Evolutionary conservation across 257 asterid genomes (phyloP), one percentile per base, ranked within the genome.

Genomic region (Apocynum venetum): DNA sequence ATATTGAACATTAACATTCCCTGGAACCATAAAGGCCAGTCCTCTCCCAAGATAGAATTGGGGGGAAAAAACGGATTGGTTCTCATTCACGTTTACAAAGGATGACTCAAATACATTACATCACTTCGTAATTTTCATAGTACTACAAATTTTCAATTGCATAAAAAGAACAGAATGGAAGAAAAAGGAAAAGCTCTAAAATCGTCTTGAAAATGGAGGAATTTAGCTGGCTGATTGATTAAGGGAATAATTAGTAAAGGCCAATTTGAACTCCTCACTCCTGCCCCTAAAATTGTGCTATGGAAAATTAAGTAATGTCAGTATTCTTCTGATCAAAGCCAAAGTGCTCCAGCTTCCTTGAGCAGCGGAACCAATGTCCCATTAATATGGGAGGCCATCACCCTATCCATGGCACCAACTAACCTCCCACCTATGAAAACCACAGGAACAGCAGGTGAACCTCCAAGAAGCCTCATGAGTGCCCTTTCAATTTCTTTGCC

Each of bases 321-420:
- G 31, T 25, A 25, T 25, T 25, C 31, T 25, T 25, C 0, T 7
- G 11, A 55, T 78, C 51, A 86, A 19, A 86, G 90, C 90, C 90
- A 86, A 38, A 86, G 90, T n/a, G 90, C 90, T 7, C 90, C 90
- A 0, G 90, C 90, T 31, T 82, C 85, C 31, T 73, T 86, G 38
- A 86, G 88, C 51, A 80, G 83, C 0, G 90, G 88, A 8, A 86
- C 85, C 81, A 86, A 76, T 14, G 85, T 76, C 7, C 88, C 90
- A 59, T 66, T 84, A 17, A 86, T 86, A 72, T 86, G 90, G n/a
- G 88, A 80, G 2, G 85, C 88, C 90, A 86, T 84, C 20, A 86
- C 88, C 63, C 87, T 71, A 49, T 86, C 90, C 84, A 86, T 82
- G 9, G 87, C 77, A 17, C 90, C 90, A 8, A 86, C 81, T 10